A percentile compares a stretch with the other conserved stretches of the same genome.
phyloP scores from a whole-genome alignment of 805 yeast species.

The Wickerhamiella parazyma region DNA sequence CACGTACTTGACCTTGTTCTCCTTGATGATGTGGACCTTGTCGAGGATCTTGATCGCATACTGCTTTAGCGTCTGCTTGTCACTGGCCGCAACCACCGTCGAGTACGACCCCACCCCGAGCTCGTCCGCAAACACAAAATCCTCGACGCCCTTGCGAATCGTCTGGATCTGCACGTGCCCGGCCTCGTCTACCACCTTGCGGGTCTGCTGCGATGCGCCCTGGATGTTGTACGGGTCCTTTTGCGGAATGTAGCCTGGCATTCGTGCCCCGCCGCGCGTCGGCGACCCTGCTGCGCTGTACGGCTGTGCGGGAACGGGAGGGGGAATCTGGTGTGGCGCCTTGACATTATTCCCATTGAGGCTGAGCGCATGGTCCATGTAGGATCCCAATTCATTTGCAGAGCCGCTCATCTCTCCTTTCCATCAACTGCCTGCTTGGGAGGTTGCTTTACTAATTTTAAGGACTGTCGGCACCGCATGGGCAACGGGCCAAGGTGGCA shows the following conservation, averaged over 20 bases:
- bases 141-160: slow-evolving; percentile 50
- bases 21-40: slow-evolving; percentile 85
- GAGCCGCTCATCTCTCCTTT: slow-evolving; percentile 6
- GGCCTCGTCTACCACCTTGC: slow-evolving; percentile 11
- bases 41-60: slow-evolving; percentile 88
- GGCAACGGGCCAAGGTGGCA: neutral
- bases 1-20: slow-evolving; percentile 88
- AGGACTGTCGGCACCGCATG: neutral
- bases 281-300: slow-evolving; percentile 2
- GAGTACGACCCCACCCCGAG: slow-evolving; percentile 96
- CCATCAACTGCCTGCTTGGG: slow-evolving; percentile 1
- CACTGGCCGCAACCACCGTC: slow-evolving; percentile 79
- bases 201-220: slow-evolving; percentile 7
- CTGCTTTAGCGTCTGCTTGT: slow-evolving; percentile 54
- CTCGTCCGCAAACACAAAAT: slow-evolving; percentile 75
- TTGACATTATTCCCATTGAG: neutral
- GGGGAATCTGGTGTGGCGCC: neutral
- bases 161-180: slow-evolving; percentile 42
- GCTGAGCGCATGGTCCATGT: slow-evolving; percentile 7
- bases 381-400: slow-evolving; percentile 3
- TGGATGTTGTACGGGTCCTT: slow-evolving; percentile 5
- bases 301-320: neutral
- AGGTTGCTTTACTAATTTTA: slow-evolving; percentile 1
- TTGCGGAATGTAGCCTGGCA: slow-evolving; percentile 10
- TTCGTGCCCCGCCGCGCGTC: neutral